Conservation (phyloP, 768 basidiomycete genomes). For the Tephrocybe sp. region DNA sequence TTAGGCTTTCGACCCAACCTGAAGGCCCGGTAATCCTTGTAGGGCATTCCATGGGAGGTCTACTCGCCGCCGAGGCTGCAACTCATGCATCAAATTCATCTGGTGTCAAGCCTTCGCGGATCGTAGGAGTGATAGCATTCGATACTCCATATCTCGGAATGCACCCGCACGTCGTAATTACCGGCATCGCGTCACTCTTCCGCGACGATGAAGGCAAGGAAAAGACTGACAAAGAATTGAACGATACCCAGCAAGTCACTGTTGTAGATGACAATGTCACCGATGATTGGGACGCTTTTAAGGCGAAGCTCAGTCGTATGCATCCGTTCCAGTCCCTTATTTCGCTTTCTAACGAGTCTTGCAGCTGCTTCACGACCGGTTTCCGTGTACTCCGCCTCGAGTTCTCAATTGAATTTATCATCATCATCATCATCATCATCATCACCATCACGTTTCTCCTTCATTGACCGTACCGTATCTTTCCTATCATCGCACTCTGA, state of each 20-base stretch:
- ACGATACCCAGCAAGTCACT: constrained; percentile 38
- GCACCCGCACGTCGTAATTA: constrained; percentile 60
- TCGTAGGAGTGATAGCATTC: constrained; percentile 54
- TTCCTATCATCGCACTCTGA: constrained; percentile 41
- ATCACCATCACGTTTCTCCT: constrained; percentile 9
- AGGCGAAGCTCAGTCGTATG: constrained; percentile 30
- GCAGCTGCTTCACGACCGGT: constrained; percentile 6
- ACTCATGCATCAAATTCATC: constrained; percentile 38
- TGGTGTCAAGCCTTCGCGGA: constrained; percentile 36
- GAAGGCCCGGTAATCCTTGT: constrained; percentile 53
- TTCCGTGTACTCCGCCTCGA: constrained; percentile 6
- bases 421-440: constrained; percentile 15
- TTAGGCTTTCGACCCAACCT: constrained; percentile 53
- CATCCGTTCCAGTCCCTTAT: background rate
- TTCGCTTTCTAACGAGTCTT: background rate
- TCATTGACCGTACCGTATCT: constrained; percentile 33
- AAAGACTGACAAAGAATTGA: constrained; percentile 40
- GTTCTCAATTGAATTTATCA: too few relatives aligned
- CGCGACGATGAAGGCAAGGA: constrained; percentile 26
- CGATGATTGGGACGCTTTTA: constrained; percentile 49
- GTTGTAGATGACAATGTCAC: constrained; percentile 45
- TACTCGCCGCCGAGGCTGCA: constrained; percentile 56
- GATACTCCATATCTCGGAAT: constrained; percentile 60
- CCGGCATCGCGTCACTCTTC: constrained; percentile 53
- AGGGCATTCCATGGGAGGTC: constrained; percentile 62